Conservation (phyloP, 306 rosid genomes). For the Vigna mungo region DNA sequence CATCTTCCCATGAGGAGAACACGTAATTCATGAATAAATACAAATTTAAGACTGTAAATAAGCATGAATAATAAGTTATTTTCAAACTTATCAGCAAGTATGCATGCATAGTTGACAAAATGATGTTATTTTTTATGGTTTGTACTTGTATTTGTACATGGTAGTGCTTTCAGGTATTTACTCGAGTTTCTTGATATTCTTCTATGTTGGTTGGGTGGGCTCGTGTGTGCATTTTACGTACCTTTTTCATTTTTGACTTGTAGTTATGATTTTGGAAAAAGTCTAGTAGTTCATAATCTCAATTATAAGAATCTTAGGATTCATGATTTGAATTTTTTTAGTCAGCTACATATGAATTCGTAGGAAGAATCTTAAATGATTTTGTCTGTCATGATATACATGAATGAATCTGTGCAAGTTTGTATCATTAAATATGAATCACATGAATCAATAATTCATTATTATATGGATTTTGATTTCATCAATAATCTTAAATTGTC, state of each 20-base stretch:
- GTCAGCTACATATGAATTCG: not conserved
- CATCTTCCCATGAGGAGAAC: too few relatives aligned
- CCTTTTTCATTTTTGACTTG: not conserved
- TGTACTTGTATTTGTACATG: not conserved
- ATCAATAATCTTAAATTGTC: not conserved
- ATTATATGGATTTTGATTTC: not conserved
- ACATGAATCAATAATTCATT: not conserved
- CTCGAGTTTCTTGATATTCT: not conserved
- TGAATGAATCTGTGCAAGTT: not conserved
- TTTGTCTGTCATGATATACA: not conserved
- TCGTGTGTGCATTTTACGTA: not conserved
- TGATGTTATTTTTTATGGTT: not conserved
- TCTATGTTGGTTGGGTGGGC: not conserved
- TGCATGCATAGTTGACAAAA: not conserved
- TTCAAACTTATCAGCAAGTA: not conserved
- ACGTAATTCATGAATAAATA: too few relatives aligned
- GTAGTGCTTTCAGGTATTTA: not conserved
- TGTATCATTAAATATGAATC: not conserved
- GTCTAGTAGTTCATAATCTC: not conserved
- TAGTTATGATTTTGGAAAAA: not conserved
- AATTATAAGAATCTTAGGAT: not conserved
- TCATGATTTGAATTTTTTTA: not conserved
- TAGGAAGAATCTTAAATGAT: not conserved
- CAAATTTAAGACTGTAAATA: too few relatives aligned
- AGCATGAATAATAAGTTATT: too few relatives aligned